phyloP scores from a whole-genome alignment of 805 yeast genomes.

The Maudiozyma bulderi region DNA sequence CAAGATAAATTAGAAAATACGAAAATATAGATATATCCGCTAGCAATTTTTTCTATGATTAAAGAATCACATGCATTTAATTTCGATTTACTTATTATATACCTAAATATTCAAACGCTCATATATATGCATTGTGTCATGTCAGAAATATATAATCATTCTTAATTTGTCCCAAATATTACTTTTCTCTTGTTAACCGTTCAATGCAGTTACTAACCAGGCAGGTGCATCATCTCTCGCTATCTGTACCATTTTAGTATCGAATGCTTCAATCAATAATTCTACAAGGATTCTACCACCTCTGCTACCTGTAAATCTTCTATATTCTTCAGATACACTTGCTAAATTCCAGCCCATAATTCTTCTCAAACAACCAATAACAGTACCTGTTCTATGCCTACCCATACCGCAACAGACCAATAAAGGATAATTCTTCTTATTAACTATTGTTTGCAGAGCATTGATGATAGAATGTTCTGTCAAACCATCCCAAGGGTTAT shows the following conservation, averaged over 20 bases:
- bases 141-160: background rate
- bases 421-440: conserved; percentile 69
- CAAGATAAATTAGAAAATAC: background rate
- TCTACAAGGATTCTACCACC: conserved; percentile 93
- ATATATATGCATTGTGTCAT: too few species aligned
- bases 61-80: background rate
- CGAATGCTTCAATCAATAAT: conserved; percentile 59
- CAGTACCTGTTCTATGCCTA: conserved; percentile 93
- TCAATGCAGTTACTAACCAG: conserved; percentile 23
- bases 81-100: background rate
- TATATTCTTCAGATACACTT: conserved; percentile 81
- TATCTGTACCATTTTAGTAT: conserved; percentile 24
- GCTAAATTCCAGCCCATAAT: conserved; percentile 98
- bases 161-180: background rate
- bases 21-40: too few species aligned
- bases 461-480: conserved; percentile 72
- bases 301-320: conserved; percentile 85
- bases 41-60: too few species aligned
- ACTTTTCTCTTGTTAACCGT: background rate
- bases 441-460: conserved; percentile 67
- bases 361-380: conserved; percentile 84
- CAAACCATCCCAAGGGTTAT: conserved; percentile 93
- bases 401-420: conserved; percentile 98
- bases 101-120: background rate
- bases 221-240: conserved; percentile 24